Base-by-base conservation (phyloP, 1,139 yeast genomes). In the Casaregolazyma suthepensis region DNA sequence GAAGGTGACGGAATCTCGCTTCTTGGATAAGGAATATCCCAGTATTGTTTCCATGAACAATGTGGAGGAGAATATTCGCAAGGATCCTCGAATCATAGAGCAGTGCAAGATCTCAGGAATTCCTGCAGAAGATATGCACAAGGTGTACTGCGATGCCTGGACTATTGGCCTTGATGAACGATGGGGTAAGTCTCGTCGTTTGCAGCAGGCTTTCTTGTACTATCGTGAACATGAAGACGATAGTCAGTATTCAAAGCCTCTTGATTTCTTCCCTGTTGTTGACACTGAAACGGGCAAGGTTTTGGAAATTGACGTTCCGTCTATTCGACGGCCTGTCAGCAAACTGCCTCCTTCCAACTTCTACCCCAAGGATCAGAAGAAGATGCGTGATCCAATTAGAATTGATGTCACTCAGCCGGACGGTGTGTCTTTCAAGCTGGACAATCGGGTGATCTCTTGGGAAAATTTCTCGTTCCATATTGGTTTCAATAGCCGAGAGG, bases 401-500 rank as follows among this genome's bases (percentile, higher is more conserved):
- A 46, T 52, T 9, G 22, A 23, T 18, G 78, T 86, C 51, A 78
- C 85, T 52, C 94, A 86, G 70, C 94, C 94, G 55, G 83, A 85
- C 57, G 94, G 94, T 55, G 93, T 85, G 54, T 84, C 90, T 7
- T 86, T 86, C 75, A 75, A 76, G 57, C 76, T 85, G 81, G 75
- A 76, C 51, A 90, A 89, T 50, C 78, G 83, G 64, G 76, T 81
- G 51, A 82, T 86, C 77, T 76, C 76, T 58, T 86, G 94, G 94
- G 83, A 86, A 57, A 85, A 85, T 71, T 85, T 81, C 75, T 76
- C 78, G 57, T 77, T 86, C 73, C 93, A 86, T 70, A 75, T 86
- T 67, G 93, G 94, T 43, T 85, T 86, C 79, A 86, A 86, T 75
- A 83, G 85, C 73, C 80, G 94, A 72, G 94, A 86, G 72, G 94